Percentiles rank a stretch among this genome's conserved stretches.
Conservation (phyloP, 305 asterid species). For the Nicotiana rustica region DNA sequence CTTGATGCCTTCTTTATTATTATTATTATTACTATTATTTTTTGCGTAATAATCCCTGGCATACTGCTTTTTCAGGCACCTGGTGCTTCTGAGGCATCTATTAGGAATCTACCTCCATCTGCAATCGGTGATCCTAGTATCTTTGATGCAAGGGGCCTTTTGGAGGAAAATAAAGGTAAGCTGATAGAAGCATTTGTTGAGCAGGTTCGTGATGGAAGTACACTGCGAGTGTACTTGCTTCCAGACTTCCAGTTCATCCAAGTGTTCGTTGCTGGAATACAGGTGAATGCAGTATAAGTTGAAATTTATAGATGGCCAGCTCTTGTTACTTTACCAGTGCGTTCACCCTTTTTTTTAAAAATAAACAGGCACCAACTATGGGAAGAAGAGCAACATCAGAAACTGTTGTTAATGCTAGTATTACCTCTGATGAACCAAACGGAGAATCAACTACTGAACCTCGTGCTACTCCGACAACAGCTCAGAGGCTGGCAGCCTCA, state of each 20-base stretch:
- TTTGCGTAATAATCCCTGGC: constrained; percentile 16
- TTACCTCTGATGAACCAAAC: constrained; percentile 65
- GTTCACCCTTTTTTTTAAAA: neutral
- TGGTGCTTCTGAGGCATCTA: constrained; percentile 67
- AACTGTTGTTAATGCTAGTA: constrained; percentile 50
- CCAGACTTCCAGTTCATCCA: constrained; percentile 92
- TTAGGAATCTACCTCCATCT: constrained; percentile 77
- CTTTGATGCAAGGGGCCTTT: constrained; percentile 84
- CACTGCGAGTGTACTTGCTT: constrained; percentile 90
- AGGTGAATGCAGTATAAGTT: constrained; percentile 54
- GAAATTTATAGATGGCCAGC: neutral
- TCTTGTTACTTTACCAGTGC: neutral
- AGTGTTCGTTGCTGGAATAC: constrained; percentile 95
- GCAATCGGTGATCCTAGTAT: constrained; percentile 73
- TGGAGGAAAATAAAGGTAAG: constrained; percentile 76
- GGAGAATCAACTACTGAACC: constrained; percentile 68
- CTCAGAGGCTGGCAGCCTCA: constrained; percentile 86
- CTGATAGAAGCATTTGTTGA: constrained; percentile 96
- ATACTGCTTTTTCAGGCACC: constrained; percentile 64
- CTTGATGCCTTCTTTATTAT: neutral
- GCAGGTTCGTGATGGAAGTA: constrained; percentile 97
- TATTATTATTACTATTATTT: too few species aligned
- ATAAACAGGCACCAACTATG: constrained; percentile 84
- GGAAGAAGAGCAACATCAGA: constrained; percentile 85
- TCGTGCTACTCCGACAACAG: constrained; percentile 87